phyloP scores from a whole-genome alignment of 2,329 filamentous ascomycete genomes.

The Aspergillus fumigatiaffinis region DNA sequence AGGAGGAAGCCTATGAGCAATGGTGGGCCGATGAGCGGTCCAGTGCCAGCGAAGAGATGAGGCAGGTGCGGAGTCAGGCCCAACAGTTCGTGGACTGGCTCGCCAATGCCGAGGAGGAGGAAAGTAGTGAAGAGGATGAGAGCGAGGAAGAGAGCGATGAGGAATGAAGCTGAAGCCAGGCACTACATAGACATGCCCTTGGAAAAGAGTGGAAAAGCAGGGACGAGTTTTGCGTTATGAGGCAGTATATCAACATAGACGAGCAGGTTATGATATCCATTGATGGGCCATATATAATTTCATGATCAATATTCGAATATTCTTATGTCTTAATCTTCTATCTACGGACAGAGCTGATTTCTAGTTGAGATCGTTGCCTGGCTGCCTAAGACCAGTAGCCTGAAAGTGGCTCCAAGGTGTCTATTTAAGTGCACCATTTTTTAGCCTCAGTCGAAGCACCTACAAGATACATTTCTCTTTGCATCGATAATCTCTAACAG shows the following conservation, averaged over 20 bases:
- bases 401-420: neutral
- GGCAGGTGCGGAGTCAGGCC: constrained; percentile 67
- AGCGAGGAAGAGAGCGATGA: constrained; percentile 30
- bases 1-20: constrained; percentile 79
- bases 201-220: neutral
- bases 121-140: constrained; percentile 61
- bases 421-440: neutral
- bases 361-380: neutral
- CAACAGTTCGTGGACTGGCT: constrained; percentile 79
- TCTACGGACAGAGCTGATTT: neutral
- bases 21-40: constrained; percentile 84
- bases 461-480: neutral
- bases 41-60: constrained; percentile 64
- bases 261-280: neutral
- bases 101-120: constrained; percentile 68
- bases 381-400: neutral
- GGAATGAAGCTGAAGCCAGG: constrained; percentile 7
- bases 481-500: neutral
- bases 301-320: neutral
- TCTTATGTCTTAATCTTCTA: neutral
- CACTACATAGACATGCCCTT: neutral
- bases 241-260: neutral
- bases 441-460: neutral
- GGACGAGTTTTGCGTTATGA: neutral
- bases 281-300: neutral